phyloP scores from a whole-genome alignment of 1,139 yeast species.

The Ogataea hybrid region DNA sequence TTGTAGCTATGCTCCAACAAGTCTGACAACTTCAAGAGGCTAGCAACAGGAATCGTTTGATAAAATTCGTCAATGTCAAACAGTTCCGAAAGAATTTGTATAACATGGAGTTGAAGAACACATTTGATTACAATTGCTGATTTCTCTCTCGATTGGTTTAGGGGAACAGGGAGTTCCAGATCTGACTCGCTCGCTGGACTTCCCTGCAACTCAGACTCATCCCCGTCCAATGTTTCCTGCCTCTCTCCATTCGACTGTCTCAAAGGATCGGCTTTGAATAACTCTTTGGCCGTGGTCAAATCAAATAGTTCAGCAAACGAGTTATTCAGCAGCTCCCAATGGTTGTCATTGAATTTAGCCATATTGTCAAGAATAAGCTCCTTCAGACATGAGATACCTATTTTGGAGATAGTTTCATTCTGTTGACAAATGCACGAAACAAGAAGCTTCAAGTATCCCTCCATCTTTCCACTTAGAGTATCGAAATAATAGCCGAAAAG shows the following conservation, averaged over 20 bases:
- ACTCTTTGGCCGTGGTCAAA: conserved; percentile 81
- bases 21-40: conserved; percentile 57
- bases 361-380: conserved; percentile 75
- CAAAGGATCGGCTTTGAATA: conserved; percentile 71
- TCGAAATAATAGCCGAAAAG: conserved; percentile 80
- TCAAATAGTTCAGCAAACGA: conserved; percentile 71
- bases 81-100: conserved; percentile 81
- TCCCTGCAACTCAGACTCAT: conserved; percentile 1
- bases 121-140: conserved; percentile 88
- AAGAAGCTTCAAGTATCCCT: conserved; percentile 72
- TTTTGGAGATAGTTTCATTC: conserved; percentile 92
- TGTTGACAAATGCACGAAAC: conserved; percentile 93
- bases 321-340: conserved; percentile 73
- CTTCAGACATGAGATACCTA: conserved; percentile 86
- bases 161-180: conserved; percentile 19
- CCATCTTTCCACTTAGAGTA: conserved; percentile 67
- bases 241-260: conserved; percentile 22
- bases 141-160: conserved; percentile 49
- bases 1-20: conserved; percentile 67
- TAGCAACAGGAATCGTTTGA: conserved; percentile 61
- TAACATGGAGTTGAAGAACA: conserved; percentile 83
- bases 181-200: conserved; percentile 9
- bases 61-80: conserved; percentile 71
- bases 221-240: conserved; percentile 33
- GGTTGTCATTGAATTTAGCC: conserved; percentile 54